Evolutionary conservation across 169 alveolate species (phyloP).

Genomic region (Plasmodium malariae): DNA sequence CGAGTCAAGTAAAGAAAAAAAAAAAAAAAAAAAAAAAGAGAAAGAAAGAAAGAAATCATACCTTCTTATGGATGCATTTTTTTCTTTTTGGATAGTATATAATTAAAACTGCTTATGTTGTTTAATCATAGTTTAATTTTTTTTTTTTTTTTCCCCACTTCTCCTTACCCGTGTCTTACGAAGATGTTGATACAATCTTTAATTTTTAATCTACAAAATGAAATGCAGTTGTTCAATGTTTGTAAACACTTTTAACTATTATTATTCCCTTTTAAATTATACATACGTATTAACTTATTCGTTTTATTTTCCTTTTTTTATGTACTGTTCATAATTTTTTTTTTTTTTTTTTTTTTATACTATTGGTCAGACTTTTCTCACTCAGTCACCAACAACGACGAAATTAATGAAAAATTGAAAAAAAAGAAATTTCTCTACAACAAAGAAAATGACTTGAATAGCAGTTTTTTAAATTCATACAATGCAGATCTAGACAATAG

Average conservation of each 20-base stretch:
- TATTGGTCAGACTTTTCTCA: slow-evolving; percentile 21
- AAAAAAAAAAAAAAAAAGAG: background rate
- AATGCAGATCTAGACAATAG: slow-evolving; percentile 53
- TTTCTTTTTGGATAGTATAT: too few relatives aligned
- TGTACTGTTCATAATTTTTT: background rate
- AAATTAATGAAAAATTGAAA: slow-evolving; percentile 38
- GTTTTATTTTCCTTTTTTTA: background rate
- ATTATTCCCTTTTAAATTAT: too few relatives aligned
- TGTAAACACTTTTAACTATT: too few relatives aligned
- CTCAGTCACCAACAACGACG: slow-evolving; percentile 34
- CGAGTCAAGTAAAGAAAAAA: slow-evolving; percentile 81
- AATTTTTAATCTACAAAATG: too few relatives aligned
- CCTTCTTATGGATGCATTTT: too few relatives aligned
- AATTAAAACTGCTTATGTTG: background rate
- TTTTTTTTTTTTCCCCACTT: background rate
- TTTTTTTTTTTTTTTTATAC: background rate
- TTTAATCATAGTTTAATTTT: background rate
- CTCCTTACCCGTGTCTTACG: background rate
- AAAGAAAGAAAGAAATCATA: too few relatives aligned
- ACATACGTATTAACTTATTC: too few relatives aligned
- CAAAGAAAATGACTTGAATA: slow-evolving; percentile 27
- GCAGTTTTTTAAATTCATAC: slow-evolving; percentile 53
- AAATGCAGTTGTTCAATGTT: too few relatives aligned
- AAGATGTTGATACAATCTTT: too few relatives aligned
- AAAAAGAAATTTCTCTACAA: slow-evolving; percentile 24